Base-by-base conservation (phyloP, 1,139 yeast species). In the Starmera stellimalicola region DNA sequence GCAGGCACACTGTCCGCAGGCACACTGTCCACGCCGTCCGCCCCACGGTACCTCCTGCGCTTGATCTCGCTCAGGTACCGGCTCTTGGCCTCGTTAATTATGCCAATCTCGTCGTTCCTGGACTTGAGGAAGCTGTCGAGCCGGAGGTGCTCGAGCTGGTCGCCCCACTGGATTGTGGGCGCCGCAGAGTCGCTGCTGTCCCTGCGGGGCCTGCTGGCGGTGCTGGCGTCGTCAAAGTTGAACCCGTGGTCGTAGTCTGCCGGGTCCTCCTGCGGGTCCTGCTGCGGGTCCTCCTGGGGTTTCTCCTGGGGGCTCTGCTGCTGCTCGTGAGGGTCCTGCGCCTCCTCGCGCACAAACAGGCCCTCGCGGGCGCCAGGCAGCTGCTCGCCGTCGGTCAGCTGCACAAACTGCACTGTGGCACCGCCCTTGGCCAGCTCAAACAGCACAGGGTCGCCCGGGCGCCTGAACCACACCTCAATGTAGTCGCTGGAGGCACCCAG, bases 391-490 rank as follows among this genome's bases (percentile, higher is more conserved):
- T 58, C 65, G 1, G 79, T 72, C 4, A 73, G 63, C 45, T 70
- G 74, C 14, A 68, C 60, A 40, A 63, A 63, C 39, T 66, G 65
- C 3, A 69, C 53, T 3, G 43, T 40, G 2, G 61, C 44, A 35
- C 56, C 49, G 11, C 54, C 47, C 33, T 53, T 57, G 20, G 45
- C 47, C 17, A 54, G 44, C 42, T 70, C 73, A 48, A 73, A 68
- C 26, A 73, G 38, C 3, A 73, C 60, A 0, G 78, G 77, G 37
- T 70, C 76, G 3, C 80, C 80, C 3, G 75, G 62, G 17, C 51
- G 52, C 38, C 63, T 58, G 48, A 73, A 73, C 52, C 65, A 64
- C 4, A 71, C 58, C 29, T 68, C 72, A 33, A 70, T 56, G 16
- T 60, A 61, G 29, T 54, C 60, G 10, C 45, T 48, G 5, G 50